These are phyloP conservation scores for Dactylonectria estremocensis DNA, from an alignment of 2,329 filamentous ascomycete species.

Conservation along the genomic window DNA sequence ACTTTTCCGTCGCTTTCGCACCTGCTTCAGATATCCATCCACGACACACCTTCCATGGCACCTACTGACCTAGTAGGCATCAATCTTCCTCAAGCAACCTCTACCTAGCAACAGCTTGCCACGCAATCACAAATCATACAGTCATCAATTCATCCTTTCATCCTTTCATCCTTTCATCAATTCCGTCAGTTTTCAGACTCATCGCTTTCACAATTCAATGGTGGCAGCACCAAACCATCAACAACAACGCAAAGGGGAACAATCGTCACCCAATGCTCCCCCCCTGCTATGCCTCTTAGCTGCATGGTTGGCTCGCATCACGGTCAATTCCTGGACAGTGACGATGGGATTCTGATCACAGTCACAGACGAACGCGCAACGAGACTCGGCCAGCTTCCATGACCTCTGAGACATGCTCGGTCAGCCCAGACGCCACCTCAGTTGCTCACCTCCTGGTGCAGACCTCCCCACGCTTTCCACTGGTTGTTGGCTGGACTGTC, in stretches of 20 bases:
- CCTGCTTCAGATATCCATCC: neutral
- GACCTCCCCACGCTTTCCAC: slow-evolving; percentile 15
- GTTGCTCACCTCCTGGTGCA: slow-evolving; percentile 18
- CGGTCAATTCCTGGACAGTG: neutral
- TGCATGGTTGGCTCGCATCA: slow-evolving; percentile 16
- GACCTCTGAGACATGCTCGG: slow-evolving; percentile 14
- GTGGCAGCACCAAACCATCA: slow-evolving; percentile 12
- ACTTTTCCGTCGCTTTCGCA: too few species aligned
- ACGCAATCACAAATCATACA: slow-evolving; percentile 9
- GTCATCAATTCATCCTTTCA: neutral
- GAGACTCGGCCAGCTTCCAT: neutral
- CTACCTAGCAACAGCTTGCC: neutral
- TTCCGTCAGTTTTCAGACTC: slow-evolving; percentile 17
- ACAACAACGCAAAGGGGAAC: slow-evolving; percentile 12
- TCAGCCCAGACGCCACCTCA: slow-evolving; percentile 21
- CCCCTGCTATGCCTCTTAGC: slow-evolving; percentile 6
- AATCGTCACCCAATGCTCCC: slow-evolving; percentile 18
- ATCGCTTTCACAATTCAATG: slow-evolving; percentile 13
- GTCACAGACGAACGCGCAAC: neutral
- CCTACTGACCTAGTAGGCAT: neutral
- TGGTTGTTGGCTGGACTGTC: neutral
- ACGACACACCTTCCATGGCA: neutral
- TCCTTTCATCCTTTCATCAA: too few species aligned
- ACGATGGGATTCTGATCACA: neutral
- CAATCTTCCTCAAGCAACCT: neutral